Percentiles rank a stretch among this genome's conserved stretches.
These are phyloP conservation scores for Ascochyta rabiei DNA, from an alignment of 2,329 filamentous ascomycete species.

Conservation along the genomic window DNA sequence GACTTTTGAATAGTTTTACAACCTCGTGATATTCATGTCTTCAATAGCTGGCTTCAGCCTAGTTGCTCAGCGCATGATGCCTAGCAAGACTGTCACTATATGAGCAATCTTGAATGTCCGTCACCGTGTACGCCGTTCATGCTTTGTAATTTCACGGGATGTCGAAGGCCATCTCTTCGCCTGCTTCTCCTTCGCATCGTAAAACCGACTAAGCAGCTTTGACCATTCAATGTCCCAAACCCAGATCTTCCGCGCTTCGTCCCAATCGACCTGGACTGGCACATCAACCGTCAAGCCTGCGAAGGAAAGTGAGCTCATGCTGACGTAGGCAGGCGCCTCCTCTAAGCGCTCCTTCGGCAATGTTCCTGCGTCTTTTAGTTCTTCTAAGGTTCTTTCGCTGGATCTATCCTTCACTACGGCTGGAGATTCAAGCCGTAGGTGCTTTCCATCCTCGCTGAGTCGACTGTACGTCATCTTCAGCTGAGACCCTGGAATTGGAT, in stretches of 20 bases:
- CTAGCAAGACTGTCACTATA: conserved; percentile 22
- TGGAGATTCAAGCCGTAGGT: conserved; percentile 19
- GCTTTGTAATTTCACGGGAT: background rate
- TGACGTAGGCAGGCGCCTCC: conserved; percentile 26
- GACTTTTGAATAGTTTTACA: conserved; percentile 77
- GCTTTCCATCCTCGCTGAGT: background rate
- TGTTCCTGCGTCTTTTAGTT: conserved; percentile 13
- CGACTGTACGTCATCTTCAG: conserved; percentile 17
- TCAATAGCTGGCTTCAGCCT: conserved; percentile 94
- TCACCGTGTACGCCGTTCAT: background rate
- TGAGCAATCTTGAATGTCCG: background rate
- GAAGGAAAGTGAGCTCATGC: conserved; percentile 19
- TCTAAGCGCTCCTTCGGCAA: conserved; percentile 26
- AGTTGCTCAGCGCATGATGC: conserved; percentile 81
- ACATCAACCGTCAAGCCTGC: conserved; percentile 18
- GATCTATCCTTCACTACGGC: conserved; percentile 3
- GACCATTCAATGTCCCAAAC: conserved; percentile 30
- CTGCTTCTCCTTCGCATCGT: conserved; percentile 19
- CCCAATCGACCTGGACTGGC: conserved; percentile 24
- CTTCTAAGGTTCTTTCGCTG: conserved; percentile 15
- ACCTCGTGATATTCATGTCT: conserved; percentile 94
- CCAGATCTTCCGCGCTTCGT: conserved; percentile 25
- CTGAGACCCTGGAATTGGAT: conserved; percentile 17
- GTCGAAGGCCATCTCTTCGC: conserved; percentile 2
- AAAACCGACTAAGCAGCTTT: conserved; percentile 24